These are phyloP conservation scores for Paramarasmius palmivorus DNA, from an alignment of 1,284 basidiomycete species.

Conservation along the genomic window DNA sequence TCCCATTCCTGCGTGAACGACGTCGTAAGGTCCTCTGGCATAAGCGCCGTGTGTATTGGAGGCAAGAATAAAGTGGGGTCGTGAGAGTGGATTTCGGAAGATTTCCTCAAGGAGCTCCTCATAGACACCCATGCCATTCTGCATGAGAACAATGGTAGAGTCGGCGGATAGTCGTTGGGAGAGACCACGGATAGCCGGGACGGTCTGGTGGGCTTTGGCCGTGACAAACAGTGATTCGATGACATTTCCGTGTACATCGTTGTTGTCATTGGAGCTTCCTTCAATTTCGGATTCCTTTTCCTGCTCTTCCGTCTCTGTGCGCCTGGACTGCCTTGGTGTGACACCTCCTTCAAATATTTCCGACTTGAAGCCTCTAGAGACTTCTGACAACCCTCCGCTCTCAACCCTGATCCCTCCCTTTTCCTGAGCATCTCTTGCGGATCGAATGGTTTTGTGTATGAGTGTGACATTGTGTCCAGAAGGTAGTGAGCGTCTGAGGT, in stretches of 20 bases:
- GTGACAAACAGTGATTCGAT: slow-evolving; percentile 83
- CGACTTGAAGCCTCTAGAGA: slow-evolving; percentile 43
- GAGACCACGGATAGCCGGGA: slow-evolving; percentile 60
- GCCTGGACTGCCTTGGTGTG: slow-evolving; percentile 4
- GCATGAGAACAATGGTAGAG: slow-evolving; percentile 86
- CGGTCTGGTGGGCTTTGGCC: slow-evolving; percentile 75
- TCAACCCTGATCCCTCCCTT: slow-evolving; percentile 43
- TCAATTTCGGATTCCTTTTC: slow-evolving; percentile 2
- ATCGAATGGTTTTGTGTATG: slow-evolving; percentile 53
- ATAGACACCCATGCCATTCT: slow-evolving; percentile 92
- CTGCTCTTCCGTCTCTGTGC: neutral
- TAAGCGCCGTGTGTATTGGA: slow-evolving; percentile 83
- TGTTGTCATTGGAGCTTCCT: slow-evolving; percentile 9
- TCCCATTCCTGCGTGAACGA: slow-evolving; percentile 79
- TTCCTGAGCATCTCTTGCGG: slow-evolving; percentile 31
- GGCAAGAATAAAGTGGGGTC: slow-evolving; percentile 88
- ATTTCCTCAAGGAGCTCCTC: slow-evolving; percentile 71
- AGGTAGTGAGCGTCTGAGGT: slow-evolving; percentile 66
- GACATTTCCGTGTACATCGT: slow-evolving; percentile 24
- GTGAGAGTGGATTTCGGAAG: slow-evolving; percentile 71
- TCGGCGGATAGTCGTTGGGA: slow-evolving; percentile 62
- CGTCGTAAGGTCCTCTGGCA: slow-evolving; percentile 49
- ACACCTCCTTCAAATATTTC: slow-evolving; percentile 42
- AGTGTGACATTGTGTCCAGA: slow-evolving; percentile 61
- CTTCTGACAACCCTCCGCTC: slow-evolving; percentile 41